Evolutionary conservation across 129 eudicot genomes (phyloP).

Genomic region (Artemisia argyi): DNA sequence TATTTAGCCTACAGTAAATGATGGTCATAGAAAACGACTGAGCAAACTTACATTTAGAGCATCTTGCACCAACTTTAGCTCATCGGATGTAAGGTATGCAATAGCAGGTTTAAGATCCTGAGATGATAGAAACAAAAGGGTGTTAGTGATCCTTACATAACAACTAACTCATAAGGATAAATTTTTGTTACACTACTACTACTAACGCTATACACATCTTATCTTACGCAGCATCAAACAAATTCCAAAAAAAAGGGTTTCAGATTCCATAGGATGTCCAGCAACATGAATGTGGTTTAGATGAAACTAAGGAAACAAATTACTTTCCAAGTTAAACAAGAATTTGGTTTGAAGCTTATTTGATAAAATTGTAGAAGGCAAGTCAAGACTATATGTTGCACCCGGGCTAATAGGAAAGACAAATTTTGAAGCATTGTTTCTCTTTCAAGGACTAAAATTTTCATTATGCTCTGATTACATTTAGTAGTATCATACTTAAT

Average conservation of each 20-base stretch:
- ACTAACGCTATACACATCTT: constrained; percentile 16
- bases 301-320: too few relatives aligned
- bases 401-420: too few relatives aligned
- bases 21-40: constrained; percentile 11
- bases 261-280: background rate
- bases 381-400: too few relatives aligned
- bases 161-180: constrained; percentile 1
- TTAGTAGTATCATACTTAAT: background rate
- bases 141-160: constrained; percentile 7
- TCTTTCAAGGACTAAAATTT: too few relatives aligned
- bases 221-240: constrained; percentile 11
- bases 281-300: background rate
- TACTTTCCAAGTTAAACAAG: too few relatives aligned
- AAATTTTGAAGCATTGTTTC: too few relatives aligned
- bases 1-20: constrained; percentile 4
- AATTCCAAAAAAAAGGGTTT: constrained; percentile 3
- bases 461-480: too few relatives aligned
- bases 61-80: constrained; percentile 61
- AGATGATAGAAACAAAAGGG: constrained; percentile 22
- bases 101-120: constrained; percentile 94
- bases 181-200: background rate
- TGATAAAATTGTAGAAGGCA: too few relatives aligned
- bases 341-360: too few relatives aligned
- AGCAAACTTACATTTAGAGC: constrained; percentile 73
- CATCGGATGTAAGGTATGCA: constrained; percentile 74